phyloP scores from a whole-genome alignment of 2,329 filamentous ascomycete species.

The Talaromyces sp. region DNA sequence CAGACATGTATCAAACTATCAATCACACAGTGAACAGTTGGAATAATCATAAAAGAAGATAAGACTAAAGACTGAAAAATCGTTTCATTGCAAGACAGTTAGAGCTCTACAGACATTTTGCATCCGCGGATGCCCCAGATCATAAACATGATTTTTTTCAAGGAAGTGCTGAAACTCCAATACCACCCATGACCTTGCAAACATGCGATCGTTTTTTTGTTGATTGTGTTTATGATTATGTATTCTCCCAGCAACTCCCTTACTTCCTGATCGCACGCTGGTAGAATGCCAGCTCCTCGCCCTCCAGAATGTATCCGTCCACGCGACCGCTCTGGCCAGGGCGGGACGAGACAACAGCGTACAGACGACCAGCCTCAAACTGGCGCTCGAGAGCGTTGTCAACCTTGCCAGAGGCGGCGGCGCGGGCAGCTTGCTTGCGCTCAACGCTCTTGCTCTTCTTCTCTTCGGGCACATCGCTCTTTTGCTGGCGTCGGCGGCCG shows the following conservation, averaged over 20 bases:
- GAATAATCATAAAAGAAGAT: no score
- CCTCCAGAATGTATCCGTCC: slow-evolving; percentile 98
- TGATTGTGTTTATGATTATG: slow-evolving; percentile 2
- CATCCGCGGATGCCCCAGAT: slow-evolving; percentile 11
- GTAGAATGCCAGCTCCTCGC: slow-evolving; percentile 99
- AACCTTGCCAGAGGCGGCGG: slow-evolving; percentile 82
- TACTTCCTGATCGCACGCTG: slow-evolving; percentile 99
- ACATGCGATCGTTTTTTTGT: slow-evolving; percentile 5
- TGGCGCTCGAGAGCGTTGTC: slow-evolving; percentile 91
- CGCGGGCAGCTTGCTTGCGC: slow-evolving; percentile 92
- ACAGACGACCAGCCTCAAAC: slow-evolving; percentile 98
- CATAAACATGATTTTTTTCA: slow-evolving; percentile 13
- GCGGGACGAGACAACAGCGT: slow-evolving; percentile 84
- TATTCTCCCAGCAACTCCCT: slow-evolving; percentile 29
- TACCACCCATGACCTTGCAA: slow-evolving; percentile 11
- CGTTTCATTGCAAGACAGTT: slow-evolving; percentile 11
- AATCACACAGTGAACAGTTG: no score
- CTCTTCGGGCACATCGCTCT: slow-evolving; percentile 55
- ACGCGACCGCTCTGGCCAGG: slow-evolving; percentile 95
- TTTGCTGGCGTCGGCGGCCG: slow-evolving; percentile 87
- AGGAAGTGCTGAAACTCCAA: slow-evolving; percentile 13
- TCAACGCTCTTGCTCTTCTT: slow-evolving; percentile 96
- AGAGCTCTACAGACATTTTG: slow-evolving; percentile 11
- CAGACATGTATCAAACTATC: no score
- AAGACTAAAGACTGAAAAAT: slow-evolving; percentile 4